Base-by-base conservation (phyloP, 2,329 filamentous ascomycete species). In the Neopestalotiopsis sp. region DNA sequence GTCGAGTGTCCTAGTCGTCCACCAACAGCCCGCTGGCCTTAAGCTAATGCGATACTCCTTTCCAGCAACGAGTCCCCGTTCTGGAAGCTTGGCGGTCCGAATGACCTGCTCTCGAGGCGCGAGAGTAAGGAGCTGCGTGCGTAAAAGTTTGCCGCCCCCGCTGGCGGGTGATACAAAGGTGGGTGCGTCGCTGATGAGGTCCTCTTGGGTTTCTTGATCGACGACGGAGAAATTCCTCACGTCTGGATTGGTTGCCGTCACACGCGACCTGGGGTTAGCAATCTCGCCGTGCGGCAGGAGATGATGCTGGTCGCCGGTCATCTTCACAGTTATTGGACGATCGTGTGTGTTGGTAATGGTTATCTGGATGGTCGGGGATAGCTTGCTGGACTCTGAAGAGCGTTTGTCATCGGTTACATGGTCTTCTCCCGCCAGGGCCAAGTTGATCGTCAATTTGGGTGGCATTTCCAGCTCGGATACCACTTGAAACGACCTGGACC, bases 401-500 rank as follows among this genome's bases (percentile, higher is more conserved):
- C n/a, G 3, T 24, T 20, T 9, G 4, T 52, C 45, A 17, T 52
- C n/a, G 45, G n/a, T 9, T 9, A 1, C 17, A 24, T 24, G 45
- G 59, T 20, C 20, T 3, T 32, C 30, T 62, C 38, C 24, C 40
- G 32, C 59, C 40, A 62, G 40, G 13, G 32, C 32, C 59, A 62
- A 62, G 17, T 42, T 62, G 30, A 62, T 62, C 1, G 59, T 38
- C 40, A 62, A 42, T 7, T 9, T 62, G 10, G 59, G 59, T 32
- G 59, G 59, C 30, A 24, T 62, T 12, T 13, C 32, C 32, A 62
- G 28, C 32, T 62, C 59, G 3, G 59, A 62, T 28, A 62, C 59
- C n/a, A 62, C 59, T 38, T n/a, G 32, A 28, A 62, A 62, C 17
- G 59, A 20, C 59, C 40, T 62, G 59, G 59, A 62, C 32, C 59